phyloP scores from a whole-genome alignment of 1,139 yeast species.

The Saccharomyces hybrid region DNA sequence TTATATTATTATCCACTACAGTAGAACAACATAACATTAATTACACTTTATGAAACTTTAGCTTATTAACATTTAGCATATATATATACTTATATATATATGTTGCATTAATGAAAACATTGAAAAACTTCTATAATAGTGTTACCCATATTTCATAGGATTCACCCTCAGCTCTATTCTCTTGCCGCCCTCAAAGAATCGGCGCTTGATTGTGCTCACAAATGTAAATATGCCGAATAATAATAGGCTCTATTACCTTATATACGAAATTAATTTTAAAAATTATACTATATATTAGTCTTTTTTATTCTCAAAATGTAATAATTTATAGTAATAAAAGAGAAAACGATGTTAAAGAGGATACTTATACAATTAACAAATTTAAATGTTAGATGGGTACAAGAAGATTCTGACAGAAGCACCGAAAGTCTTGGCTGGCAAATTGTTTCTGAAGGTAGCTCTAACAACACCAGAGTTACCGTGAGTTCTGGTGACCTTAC shows the following conservation, averaged over 20 bases:
- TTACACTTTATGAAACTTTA: not conserved
- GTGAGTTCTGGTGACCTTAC: slow-evolving; percentile 96
- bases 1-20: not conserved
- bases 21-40: not conserved
- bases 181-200: too few relatives aligned
- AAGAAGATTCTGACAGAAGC: slow-evolving; percentile 99
- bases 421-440: slow-evolving; percentile 99
- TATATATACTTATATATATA: not conserved
- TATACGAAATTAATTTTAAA: not conserved
- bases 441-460: slow-evolving; percentile 98
- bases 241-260: not conserved
- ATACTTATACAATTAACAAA: slow-evolving; percentile 8
- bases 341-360: not conserved
- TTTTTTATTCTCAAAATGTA: slow-evolving; percentile 3
- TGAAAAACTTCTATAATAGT: not conserved
- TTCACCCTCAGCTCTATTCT: too few relatives aligned
- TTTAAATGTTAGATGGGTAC: slow-evolving; percentile 99
- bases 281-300: slow-evolving; percentile 5
- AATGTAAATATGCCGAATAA: too few relatives aligned
- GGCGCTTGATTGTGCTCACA: too few relatives aligned
- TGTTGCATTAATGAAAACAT: not conserved
- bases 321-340: slow-evolving; percentile 6
- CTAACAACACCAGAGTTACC: slow-evolving; percentile 98
- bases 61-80: not conserved
- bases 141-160: not conserved